These are phyloP conservation scores for Castanea sativa DNA, from an alignment of 306 rosid genomes.

Conservation along the genomic window DNA sequence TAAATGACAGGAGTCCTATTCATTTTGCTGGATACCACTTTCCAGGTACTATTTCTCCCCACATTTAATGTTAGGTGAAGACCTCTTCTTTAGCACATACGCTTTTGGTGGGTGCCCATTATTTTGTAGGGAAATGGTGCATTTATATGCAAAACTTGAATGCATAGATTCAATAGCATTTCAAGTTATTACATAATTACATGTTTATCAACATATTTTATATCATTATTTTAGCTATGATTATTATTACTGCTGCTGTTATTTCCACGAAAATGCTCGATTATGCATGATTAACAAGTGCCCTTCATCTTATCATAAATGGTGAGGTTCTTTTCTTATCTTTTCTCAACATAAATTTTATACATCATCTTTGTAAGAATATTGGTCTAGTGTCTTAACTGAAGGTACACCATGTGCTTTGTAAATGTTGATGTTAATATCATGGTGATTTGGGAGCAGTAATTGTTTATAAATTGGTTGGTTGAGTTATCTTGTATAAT, in stretches of 20 bases:
- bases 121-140: no score
- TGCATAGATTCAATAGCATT: no score
- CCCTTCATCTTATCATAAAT: not conserved
- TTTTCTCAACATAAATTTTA: no score
- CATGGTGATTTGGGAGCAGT: not conserved
- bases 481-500: not conserved
- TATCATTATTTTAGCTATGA: not conserved
- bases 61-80: no score
- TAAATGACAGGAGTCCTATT: no score
- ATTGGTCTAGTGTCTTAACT: not conserved
- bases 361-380: no score
- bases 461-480: not conserved
- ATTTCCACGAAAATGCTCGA: not conserved
- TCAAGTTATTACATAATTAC: slow-evolving; percentile 39
- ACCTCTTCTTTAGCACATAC: no score
- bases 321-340: not conserved
- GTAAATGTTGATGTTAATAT: not conserved
- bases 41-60: no score
- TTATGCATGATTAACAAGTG: not conserved
- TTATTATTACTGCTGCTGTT: not conserved
- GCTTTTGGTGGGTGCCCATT: no score
- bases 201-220: slow-evolving; percentile 10
- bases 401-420: not conserved
- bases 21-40: no score
- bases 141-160: no score